Evolutionary conservation across 495 filamentous ascomycete species (phyloP).

Genomic region (Aspergillus incahuasiensis): DNA sequence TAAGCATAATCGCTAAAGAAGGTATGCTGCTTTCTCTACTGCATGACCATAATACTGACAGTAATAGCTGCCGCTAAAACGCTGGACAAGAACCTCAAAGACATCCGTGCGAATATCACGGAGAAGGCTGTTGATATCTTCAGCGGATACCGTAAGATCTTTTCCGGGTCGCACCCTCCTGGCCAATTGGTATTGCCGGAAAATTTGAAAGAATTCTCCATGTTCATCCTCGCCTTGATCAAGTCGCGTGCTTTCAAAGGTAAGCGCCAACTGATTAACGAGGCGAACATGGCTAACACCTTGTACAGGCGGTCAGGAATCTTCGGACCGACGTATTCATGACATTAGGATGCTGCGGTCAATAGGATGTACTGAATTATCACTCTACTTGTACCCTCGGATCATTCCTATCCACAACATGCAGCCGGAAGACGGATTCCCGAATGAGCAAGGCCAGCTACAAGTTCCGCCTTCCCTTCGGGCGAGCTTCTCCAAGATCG

Average conservation of each 20-base stretch:
- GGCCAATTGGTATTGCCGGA: conserved; percentile 94
- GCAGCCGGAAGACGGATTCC: conserved; percentile 70
- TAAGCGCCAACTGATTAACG: conserved; percentile 7
- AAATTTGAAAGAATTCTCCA: conserved; percentile 90
- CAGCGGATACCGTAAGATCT: conserved; percentile 88
- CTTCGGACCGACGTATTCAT: conserved; percentile 85
- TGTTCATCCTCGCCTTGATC: conserved; percentile 92
- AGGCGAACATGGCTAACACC: background rate
- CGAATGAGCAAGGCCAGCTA: conserved; percentile 82
- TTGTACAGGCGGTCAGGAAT: conserved; percentile 64
- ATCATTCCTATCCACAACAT: conserved; percentile 92
- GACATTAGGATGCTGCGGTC: conserved; percentile 86
- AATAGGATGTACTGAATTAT: conserved; percentile 80
- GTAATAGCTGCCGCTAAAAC: conserved; percentile 69
- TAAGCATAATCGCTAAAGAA: conserved; percentile 85
- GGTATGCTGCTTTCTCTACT: conserved; percentile 32
- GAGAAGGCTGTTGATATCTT: conserved; percentile 96
- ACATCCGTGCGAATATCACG: conserved; percentile 75
- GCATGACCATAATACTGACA: background rate
- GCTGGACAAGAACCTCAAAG: conserved; percentile 74
- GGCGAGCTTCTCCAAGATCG: conserved; percentile 85
- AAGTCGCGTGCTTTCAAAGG: conserved; percentile 94
- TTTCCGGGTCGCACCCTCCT: conserved; percentile 78
- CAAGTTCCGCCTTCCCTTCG: conserved; percentile 62
- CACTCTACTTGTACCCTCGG: conserved; percentile 90